These are phyloP conservation scores for Hypoxylon sp. DNA, from an alignment of 2,329 filamentous ascomycete species.

Conservation along the genomic window DNA sequence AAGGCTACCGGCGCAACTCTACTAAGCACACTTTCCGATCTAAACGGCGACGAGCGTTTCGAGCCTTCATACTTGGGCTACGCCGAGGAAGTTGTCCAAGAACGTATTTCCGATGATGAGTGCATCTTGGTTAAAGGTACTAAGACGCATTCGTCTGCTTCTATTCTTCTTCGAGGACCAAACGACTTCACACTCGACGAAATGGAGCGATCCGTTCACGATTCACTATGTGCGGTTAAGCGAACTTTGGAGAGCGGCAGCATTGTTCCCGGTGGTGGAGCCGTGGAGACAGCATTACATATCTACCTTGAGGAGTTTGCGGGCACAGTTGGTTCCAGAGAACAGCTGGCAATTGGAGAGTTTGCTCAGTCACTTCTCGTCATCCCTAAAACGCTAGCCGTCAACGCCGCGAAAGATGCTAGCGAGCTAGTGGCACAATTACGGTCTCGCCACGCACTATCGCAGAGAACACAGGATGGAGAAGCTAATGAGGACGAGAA, in stretches of 20 bases:
- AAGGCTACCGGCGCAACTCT: slow-evolving; percentile 95
- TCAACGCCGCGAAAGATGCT: slow-evolving; percentile 97
- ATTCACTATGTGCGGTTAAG: slow-evolving; percentile 97
- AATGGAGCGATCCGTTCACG: slow-evolving; percentile 99
- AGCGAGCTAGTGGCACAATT: slow-evolving; percentile 96
- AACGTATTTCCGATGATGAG: slow-evolving; percentile 98
- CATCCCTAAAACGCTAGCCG: slow-evolving; percentile 95
- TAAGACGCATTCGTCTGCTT: slow-evolving; percentile 93
- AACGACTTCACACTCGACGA: slow-evolving; percentile 98
- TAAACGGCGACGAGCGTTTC: slow-evolving; percentile 98
- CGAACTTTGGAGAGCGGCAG: slow-evolving; percentile 95
- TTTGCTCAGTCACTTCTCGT: slow-evolving; percentile 95
- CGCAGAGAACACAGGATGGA: slow-evolving; percentile 91
- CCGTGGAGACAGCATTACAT: slow-evolving; percentile 98
- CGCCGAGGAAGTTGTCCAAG: slow-evolving; percentile 97
- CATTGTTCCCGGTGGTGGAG: slow-evolving; percentile 95
- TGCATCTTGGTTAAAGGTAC: slow-evolving; percentile 97
- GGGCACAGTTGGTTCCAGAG: slow-evolving; percentile 94
- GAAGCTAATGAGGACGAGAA: slow-evolving; percentile 89
- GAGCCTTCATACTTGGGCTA: slow-evolving; percentile 90
- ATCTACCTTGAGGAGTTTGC: slow-evolving; percentile 99
- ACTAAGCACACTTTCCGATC: slow-evolving; percentile 91
- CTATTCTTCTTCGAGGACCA: slow-evolving; percentile 93
- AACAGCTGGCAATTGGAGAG: slow-evolving; percentile 97
- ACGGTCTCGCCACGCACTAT: slow-evolving; percentile 92